phyloP scores from a whole-genome alignment of 148 eudicot genomes.

The Heliosperma pusillum region DNA sequence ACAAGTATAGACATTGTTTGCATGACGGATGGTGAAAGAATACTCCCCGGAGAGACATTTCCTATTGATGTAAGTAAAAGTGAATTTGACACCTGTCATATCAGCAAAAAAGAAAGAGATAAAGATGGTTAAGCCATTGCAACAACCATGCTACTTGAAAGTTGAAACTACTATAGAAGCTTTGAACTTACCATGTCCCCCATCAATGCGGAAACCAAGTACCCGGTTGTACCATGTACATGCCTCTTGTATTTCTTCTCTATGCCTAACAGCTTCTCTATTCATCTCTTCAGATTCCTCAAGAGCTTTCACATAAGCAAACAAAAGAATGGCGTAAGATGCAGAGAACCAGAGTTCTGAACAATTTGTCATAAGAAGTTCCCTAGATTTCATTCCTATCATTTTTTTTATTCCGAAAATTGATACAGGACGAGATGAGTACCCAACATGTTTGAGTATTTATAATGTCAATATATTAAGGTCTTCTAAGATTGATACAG shows the following conservation, averaged over 20 bases:
- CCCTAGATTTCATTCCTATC: not conserved
- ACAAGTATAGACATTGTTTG: slow-evolving; percentile 62
- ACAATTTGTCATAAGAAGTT: not conserved
- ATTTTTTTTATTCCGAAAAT: not conserved
- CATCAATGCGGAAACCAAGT: slow-evolving; percentile 83
- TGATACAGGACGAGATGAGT: not conserved
- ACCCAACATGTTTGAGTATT: not conserved
- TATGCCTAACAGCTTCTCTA: slow-evolving; percentile 33
- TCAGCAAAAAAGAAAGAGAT: slow-evolving; percentile 4
- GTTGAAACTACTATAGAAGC: not conserved
- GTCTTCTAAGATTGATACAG: not conserved
- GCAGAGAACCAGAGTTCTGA: not conserved
- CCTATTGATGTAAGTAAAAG: slow-evolving; percentile 54
- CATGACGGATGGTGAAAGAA: slow-evolving; percentile 70
- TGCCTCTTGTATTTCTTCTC: slow-evolving; percentile 67
- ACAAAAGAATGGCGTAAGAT: slow-evolving; percentile 1
- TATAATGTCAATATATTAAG: not conserved
- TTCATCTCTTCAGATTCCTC: slow-evolving; percentile 51
- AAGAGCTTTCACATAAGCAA: slow-evolving; percentile 43
- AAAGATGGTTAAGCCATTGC: not conserved
- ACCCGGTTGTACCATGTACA: slow-evolving; percentile 78
- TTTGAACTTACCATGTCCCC: slow-evolving; percentile 66
- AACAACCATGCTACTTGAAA: slow-evolving; percentile 53
- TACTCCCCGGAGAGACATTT: slow-evolving; percentile 61
- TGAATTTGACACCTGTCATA: slow-evolving; percentile 73